Evolutionary conservation across 352 stramenopile genomes (phyloP).

Genomic region (Pilasporangium apinafurcum): DNA sequence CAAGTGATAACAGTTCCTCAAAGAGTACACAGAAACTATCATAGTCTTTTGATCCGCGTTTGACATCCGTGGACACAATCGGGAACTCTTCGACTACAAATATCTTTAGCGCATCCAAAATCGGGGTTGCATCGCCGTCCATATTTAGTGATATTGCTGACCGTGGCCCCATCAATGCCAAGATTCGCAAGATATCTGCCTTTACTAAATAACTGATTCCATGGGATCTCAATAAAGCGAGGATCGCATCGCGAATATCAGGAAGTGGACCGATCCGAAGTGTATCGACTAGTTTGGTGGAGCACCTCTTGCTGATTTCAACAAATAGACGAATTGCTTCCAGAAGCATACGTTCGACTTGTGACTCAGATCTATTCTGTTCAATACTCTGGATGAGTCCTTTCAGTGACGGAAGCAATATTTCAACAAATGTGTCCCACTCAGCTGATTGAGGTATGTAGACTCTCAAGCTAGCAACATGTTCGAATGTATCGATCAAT

Average conservation of each 20-base stretch:
- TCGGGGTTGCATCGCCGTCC: constrained; percentile 2
- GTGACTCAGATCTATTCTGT: constrained; percentile 11
- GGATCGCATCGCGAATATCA: constrained; percentile 24
- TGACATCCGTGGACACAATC: constrained; percentile 66
- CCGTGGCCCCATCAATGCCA: constrained; percentile 22
- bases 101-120: constrained; percentile 24
- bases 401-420: constrained; percentile 30
- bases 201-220: constrained; percentile 55
- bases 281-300: constrained; percentile 12
- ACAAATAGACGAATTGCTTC: constrained; percentile 39
- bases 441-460: constrained; percentile 22
- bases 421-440: constrained; percentile 45
- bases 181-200: constrained; percentile 35
- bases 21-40: constrained; percentile 58
- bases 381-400: constrained; percentile 28
- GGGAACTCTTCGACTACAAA: constrained; percentile 77
- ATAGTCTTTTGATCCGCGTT: constrained; percentile 50
- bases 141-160: constrained; percentile 4
- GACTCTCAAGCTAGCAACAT: constrained; percentile 27
- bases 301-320: constrained; percentile 29
- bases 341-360: constrained; percentile 30
- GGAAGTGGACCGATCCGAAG: constrained; percentile 25
- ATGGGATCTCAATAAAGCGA: constrained; percentile 27
- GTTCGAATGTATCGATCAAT: constrained; percentile 25
- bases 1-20: constrained; percentile 33